Conservation (phyloP, 140 eudicot genomes). For the Oenanthe javanica region DNA sequence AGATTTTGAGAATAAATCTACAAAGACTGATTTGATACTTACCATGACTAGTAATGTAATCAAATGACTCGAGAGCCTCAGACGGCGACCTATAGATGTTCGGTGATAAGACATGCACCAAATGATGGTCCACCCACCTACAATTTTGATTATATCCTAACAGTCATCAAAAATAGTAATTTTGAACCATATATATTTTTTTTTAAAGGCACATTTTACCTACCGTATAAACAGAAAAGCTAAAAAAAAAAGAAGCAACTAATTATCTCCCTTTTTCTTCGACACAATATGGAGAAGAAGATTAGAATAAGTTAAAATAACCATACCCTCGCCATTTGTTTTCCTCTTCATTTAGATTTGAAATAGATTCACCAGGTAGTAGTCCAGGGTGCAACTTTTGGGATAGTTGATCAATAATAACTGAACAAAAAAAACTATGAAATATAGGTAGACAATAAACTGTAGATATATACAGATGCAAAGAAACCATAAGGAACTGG, state of each 20-base stretch:
- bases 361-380: conserved; percentile 21
- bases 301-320: not conserved
- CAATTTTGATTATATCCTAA: conserved; percentile 5
- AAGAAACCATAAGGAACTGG: not conserved
- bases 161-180: not conserved
- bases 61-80: conserved; percentile 93
- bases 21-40: conserved; percentile 9
- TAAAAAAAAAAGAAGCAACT: not conserved
- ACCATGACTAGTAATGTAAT: conserved; percentile 81
- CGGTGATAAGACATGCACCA: conserved; percentile 92
- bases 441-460: not conserved
- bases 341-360: conserved; percentile 45
- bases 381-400: conserved; percentile 37
- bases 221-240: not conserved
- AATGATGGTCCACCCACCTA: conserved; percentile 93
- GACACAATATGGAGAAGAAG: not conserved
- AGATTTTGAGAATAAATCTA: not conserved
- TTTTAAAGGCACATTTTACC: not conserved
- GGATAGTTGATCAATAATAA: conserved; percentile 51
- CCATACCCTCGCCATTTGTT: conserved; percentile 63
- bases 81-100: conserved; percentile 72
- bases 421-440: conserved; percentile 29
- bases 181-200: not conserved
- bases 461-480: not conserved
- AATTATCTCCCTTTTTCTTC: not conserved